phyloP scores from a whole-genome alignment of 1,284 basidiomycete genomes.

The Microstroma glucosiphilum region DNA sequence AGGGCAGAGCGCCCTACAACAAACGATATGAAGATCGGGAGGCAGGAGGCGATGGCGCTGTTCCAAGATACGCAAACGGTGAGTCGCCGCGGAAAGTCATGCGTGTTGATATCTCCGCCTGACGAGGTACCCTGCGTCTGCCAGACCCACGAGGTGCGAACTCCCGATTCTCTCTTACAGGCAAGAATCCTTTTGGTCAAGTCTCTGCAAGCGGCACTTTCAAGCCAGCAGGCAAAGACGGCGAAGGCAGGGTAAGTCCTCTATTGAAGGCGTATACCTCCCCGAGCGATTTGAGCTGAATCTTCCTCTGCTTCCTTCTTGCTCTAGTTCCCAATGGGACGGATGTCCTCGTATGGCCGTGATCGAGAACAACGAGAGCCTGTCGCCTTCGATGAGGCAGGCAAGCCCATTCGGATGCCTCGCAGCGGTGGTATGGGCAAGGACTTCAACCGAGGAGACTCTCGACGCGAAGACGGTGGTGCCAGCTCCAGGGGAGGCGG shows the following conservation, averaged over 20 bases:
- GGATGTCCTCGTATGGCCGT: not conserved
- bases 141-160: constrained; percentile 11
- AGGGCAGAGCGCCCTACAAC: not conserved
- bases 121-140: not conserved
- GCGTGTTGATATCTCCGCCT: not conserved
- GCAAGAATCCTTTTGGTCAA: constrained; percentile 43
- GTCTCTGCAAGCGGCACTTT: constrained; percentile 40
- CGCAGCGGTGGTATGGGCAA: not conserved
- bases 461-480: constrained; percentile 14
- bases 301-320: too few relatives aligned
- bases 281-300: not conserved
- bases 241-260: not conserved
- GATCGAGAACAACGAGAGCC: not conserved
- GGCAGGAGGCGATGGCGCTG: constrained; percentile 21
- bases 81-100: not conserved
- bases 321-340: not conserved
- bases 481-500: constrained; percentile 1
- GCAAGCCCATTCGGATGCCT: not conserved
- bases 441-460: constrained; percentile 23
- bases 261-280: not conserved
- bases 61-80: constrained; percentile 13
- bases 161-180: constrained; percentile 26
- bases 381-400: not conserved
- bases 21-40: constrained; percentile 29
- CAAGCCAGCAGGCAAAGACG: constrained; percentile 33